Conservation (phyloP, 345 rosid species). For the Euphorbia peplus region DNA sequence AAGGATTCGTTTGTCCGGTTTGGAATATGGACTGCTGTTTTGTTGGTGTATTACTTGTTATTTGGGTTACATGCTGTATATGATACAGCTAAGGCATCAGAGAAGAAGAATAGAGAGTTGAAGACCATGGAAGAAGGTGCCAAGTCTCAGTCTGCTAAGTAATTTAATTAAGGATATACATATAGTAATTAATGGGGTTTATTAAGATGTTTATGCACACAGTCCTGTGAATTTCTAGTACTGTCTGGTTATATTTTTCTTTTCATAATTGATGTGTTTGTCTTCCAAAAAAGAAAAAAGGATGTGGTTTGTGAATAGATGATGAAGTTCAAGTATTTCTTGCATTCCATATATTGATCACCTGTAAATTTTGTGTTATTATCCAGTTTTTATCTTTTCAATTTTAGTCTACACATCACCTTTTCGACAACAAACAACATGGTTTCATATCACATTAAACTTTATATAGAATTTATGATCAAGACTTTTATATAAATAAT, state of each 20-base stretch:
- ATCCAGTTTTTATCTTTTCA: no score
- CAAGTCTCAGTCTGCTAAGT: neutral
- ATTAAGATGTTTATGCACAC: neutral
- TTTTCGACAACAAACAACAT: no score
- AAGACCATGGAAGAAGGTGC: slow-evolving; percentile 20
- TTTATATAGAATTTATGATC: no score
- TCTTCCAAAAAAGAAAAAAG: neutral
- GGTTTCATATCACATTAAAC: no score
- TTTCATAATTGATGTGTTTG: neutral
- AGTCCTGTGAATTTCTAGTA: neutral
- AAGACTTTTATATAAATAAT: no score
- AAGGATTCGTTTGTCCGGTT: slow-evolving; percentile 55
- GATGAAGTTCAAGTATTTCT: neutral
- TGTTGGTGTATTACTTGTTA: slow-evolving; percentile 60
- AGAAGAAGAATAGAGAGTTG: neutral
- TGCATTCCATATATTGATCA: no score
- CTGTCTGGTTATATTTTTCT: neutral
- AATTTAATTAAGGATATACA: no score
- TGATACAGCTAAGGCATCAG: slow-evolving; percentile 47
- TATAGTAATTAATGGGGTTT: neutral
- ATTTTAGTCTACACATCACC: no score
- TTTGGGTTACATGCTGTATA: slow-evolving; percentile 70
- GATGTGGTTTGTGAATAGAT: neutral
- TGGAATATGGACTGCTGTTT: slow-evolving; percentile 51
- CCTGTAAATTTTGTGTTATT: no score